Conservation (phyloP, 208 protist genomes). For the Kentomonas sorsogonicus region DNA sequence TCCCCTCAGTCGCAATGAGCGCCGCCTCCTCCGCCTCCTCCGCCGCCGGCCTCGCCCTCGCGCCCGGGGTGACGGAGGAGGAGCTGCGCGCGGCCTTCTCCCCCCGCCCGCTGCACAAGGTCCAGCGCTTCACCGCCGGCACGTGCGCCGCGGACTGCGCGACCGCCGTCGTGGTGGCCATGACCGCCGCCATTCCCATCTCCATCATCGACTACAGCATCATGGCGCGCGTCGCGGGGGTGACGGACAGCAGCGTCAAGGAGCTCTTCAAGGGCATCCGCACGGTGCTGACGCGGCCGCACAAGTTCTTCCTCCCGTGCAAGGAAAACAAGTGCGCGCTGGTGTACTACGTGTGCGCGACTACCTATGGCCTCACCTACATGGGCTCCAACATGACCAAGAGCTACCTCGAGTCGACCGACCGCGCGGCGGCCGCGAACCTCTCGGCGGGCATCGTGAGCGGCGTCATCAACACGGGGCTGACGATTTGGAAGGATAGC, state of each 20-base stretch:
- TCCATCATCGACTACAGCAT: slow-evolving; percentile 90
- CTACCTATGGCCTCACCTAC: slow-evolving; percentile 71
- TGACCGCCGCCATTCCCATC: slow-evolving; percentile 73
- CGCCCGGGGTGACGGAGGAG: slow-evolving; percentile 17
- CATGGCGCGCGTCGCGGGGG: slow-evolving; percentile 74
- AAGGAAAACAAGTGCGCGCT: slow-evolving; percentile 78
- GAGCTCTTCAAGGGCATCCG: slow-evolving; percentile 56
- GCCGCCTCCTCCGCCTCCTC: background rate
- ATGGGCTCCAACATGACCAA: slow-evolving; percentile 71
- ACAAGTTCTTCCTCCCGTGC: slow-evolving; percentile 82
- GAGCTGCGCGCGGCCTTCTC: slow-evolving; percentile 28
- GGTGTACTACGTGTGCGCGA: slow-evolving; percentile 61
- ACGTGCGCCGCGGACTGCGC: slow-evolving; percentile 55
- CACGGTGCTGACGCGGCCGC: slow-evolving; percentile 61
- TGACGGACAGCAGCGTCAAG: slow-evolving; percentile 64
- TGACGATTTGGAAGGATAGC: slow-evolving; percentile 81
- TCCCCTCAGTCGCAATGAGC: background rate
- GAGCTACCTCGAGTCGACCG: slow-evolving; percentile 75
- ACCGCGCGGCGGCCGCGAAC: slow-evolving; percentile 44
- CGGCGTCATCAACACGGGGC: slow-evolving; percentile 67
- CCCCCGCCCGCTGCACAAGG: slow-evolving; percentile 34
- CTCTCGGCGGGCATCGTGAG: slow-evolving; percentile 57
- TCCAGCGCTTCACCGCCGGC: slow-evolving; percentile 35
- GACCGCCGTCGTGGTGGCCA: slow-evolving; percentile 55
- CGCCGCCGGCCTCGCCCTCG: background rate